phyloP scores from a whole-genome alignment of 228 moss, liverwort and hornwort species.

The Sphagnum fallax region DNA sequence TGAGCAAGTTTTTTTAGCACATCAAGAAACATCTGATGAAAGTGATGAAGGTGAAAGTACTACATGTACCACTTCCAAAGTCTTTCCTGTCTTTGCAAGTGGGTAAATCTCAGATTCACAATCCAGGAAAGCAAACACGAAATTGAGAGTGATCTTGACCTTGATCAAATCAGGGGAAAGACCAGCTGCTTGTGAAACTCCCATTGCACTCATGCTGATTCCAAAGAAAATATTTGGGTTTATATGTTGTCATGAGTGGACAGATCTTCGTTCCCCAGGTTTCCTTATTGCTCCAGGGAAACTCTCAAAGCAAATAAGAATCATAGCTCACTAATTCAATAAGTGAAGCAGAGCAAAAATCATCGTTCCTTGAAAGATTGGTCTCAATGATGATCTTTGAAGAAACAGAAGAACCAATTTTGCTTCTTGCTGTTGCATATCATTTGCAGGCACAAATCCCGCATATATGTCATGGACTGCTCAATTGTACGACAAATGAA shows the following conservation, averaged over 20 bases:
- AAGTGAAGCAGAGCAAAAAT: not conserved
- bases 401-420: no score
- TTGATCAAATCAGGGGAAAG: constrained; percentile 72
- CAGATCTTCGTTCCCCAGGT: no score
- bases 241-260: not conserved
- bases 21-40: not conserved
- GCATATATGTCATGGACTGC: constrained; percentile 28
- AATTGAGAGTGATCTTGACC: constrained; percentile 67
- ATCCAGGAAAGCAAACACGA: constrained; percentile 70
- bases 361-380: not conserved
- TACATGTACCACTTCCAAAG: constrained; percentile 35
- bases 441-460: not conserved
- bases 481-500: constrained; percentile 53
- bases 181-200: constrained; percentile 46
- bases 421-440: not conserved
- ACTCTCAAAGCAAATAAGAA: no score
- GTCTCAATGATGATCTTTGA: no score
- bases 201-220: constrained; percentile 52
- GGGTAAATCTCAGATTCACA: constrained; percentile 68
- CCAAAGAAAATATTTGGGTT: constrained; percentile 57
- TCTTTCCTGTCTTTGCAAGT: constrained; percentile 37
- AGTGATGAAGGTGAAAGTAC: not conserved
- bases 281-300: no score
- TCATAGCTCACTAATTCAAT: not conserved
- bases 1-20: not conserved